Percentiles rank a stretch among this genome's conserved stretches.
These are phyloP conservation scores for Astrephomene gubernaculifera DNA, from an alignment of 139 green algal genomes.

Conservation along the genomic window DNA sequence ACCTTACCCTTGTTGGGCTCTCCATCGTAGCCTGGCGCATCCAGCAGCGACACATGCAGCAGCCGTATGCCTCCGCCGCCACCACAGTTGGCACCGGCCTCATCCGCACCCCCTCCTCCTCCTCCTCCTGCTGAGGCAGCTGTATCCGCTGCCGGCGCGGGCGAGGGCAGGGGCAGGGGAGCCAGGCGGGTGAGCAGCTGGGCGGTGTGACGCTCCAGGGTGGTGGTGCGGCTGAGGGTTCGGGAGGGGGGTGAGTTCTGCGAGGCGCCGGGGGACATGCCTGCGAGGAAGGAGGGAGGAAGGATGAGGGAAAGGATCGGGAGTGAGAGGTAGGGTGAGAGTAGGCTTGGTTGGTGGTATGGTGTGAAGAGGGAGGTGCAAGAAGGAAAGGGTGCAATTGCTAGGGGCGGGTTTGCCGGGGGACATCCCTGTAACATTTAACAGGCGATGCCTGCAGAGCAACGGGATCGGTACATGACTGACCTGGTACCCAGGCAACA, in stretches of 20 bases:
- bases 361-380: too few species aligned
- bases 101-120: too few species aligned
- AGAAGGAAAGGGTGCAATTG: background rate
- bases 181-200: background rate
- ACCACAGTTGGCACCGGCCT: too few species aligned
- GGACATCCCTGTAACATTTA: too few species aligned
- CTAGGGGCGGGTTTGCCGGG: too few species aligned
- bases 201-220: background rate
- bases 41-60: slow-evolving; percentile 14
- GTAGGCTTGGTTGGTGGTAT: background rate
- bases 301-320: background rate
- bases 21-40: background rate
- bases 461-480: too few species aligned
- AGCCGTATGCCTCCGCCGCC: background rate
- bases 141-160: background rate
- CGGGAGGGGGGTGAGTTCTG: background rate
- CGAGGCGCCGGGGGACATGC: background rate
- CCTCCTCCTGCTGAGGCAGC: background rate
- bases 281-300: background rate
- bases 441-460: too few species aligned
- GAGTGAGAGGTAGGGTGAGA: background rate
- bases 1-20: slow-evolving; percentile 22
- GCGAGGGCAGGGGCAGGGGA: background rate
- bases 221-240: background rate
- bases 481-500: too few species aligned